A percentile compares a stretch with the other conserved stretches of the same genome.
These are phyloP conservation scores for Cystoisospora suis DNA, from an alignment of 169 alveolate genomes.

Conservation along the genomic window DNA sequence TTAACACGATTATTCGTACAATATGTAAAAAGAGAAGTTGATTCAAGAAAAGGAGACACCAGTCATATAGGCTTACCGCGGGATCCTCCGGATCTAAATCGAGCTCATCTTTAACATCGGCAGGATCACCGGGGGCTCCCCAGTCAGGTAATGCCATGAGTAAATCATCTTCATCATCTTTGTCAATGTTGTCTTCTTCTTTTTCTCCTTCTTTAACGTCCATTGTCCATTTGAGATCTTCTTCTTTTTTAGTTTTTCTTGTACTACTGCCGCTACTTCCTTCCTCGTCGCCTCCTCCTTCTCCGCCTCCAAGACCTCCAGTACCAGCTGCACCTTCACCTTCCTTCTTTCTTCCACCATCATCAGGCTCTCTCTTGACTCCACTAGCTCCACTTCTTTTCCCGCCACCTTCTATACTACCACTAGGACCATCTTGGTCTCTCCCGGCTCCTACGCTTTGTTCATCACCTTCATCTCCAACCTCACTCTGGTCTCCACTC, in stretches of 20 bases:
- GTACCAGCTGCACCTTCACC: not conserved
- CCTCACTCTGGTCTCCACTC: not conserved
- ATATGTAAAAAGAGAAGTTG: no score
- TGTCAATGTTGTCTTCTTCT: not conserved
- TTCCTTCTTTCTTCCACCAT: not conserved
- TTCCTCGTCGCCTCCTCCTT: not conserved
- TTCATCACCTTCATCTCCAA: not conserved
- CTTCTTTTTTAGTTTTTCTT: not conserved
- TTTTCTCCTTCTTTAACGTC: not conserved
- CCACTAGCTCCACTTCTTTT: no score
- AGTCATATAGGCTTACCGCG: no score
- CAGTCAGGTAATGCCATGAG: not conserved
- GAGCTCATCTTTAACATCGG: conserved; percentile 18
- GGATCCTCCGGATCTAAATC: not conserved
- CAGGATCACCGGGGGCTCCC: conserved; percentile 26
- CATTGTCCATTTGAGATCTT: not conserved
- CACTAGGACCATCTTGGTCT: no score
- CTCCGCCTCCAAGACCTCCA: not conserved
- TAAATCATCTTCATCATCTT: not conserved
- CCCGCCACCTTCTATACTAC: no score
- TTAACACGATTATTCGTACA: no score
- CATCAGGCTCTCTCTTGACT: no score
- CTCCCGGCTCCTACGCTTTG: not conserved
- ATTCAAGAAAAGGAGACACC: no score
- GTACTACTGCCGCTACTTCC: not conserved